These are phyloP conservation scores for Chrysoporthe deuterocubensis DNA, from an alignment of 2,329 filamentous ascomycete species.

Conservation along the genomic window DNA sequence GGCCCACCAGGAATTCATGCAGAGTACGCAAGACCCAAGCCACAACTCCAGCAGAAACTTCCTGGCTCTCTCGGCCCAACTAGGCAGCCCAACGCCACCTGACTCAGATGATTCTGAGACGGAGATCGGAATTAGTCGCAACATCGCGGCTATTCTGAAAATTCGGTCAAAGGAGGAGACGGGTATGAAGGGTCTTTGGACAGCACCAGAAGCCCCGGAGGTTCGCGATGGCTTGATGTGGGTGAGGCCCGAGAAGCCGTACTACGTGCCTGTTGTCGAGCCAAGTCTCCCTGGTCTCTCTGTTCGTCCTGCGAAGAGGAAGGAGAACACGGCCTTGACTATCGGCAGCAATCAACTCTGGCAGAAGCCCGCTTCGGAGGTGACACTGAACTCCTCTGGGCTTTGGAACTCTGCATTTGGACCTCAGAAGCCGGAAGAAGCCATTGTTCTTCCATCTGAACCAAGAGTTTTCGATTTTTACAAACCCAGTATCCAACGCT, in stretches of 20 bases:
- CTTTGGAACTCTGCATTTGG: constrained; percentile 37
- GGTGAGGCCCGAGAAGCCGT: constrained; percentile 29
- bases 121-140: constrained; percentile 36
- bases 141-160: constrained; percentile 29
- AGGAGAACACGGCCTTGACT: constrained; percentile 37
- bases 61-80: constrained; percentile 42
- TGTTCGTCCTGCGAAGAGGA: constrained; percentile 43
- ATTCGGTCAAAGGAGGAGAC: constrained; percentile 16
- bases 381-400: constrained; percentile 30
- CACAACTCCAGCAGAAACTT: constrained; percentile 46
- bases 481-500: constrained; percentile 29
- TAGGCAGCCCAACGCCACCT: constrained; percentile 59
- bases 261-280: constrained; percentile 18
- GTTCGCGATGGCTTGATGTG: constrained; percentile 34
- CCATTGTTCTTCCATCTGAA: neutral
- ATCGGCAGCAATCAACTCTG: constrained; percentile 47
- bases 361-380: constrained; percentile 38
- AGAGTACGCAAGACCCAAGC: constrained; percentile 44
- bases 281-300: constrained; percentile 38
- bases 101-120: constrained; percentile 55
- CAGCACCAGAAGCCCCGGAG: constrained; percentile 24
- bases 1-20: constrained; percentile 50
- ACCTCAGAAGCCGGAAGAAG: constrained; percentile 9
- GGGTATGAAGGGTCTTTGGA: constrained; percentile 34
- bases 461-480: constrained; percentile 24